These are phyloP conservation scores for Arthrobotrys sinensis DNA, from an alignment of 2,329 filamentous ascomycete genomes.

Conservation along the genomic window DNA sequence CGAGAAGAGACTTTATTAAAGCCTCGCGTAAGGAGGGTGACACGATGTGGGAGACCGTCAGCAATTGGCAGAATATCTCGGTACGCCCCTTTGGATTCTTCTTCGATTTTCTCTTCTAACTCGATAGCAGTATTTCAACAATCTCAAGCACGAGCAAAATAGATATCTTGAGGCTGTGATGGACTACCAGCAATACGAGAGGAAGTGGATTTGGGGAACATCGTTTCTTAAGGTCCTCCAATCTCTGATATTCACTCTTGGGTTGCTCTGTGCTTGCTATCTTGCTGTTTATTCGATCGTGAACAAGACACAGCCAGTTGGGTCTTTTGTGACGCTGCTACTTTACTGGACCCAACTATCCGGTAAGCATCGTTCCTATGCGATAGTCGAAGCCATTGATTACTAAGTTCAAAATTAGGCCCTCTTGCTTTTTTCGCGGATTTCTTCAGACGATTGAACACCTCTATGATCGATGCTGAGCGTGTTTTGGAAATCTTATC, in stretches of 20 bases:
- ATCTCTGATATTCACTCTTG: constrained; percentile 70
- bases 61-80: constrained; percentile 68
- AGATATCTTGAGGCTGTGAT: constrained; percentile 70
- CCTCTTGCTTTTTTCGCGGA: constrained; percentile 72
- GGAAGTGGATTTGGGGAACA: constrained; percentile 66
- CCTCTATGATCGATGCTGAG: constrained; percentile 77
- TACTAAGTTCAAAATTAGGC: constrained; percentile 62
- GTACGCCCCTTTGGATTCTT: constrained; percentile 62
- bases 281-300: constrained; percentile 73
- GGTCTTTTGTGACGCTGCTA: constrained; percentile 77
- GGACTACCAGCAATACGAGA: constrained; percentile 67
- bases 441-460: constrained; percentile 70
- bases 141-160: constrained; percentile 71
- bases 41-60: constrained; percentile 67
- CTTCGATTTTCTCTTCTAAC: constrained; percentile 20
- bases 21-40: constrained; percentile 66
- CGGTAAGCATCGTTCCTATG: constrained; percentile 62
- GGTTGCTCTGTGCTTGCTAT: constrained; percentile 70
- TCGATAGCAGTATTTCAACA: constrained; percentile 72
- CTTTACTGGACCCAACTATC: constrained; percentile 75
- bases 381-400: constrained; percentile 39
- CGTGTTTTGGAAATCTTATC: constrained; percentile 74
- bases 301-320: constrained; percentile 71
- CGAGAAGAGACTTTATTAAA: constrained; percentile 67
- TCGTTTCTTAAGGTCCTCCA: constrained; percentile 68